These are phyloP conservation scores for Diaporthe destruens DNA, from an alignment of 2,329 filamentous ascomycete species.

Conservation along the genomic window DNA sequence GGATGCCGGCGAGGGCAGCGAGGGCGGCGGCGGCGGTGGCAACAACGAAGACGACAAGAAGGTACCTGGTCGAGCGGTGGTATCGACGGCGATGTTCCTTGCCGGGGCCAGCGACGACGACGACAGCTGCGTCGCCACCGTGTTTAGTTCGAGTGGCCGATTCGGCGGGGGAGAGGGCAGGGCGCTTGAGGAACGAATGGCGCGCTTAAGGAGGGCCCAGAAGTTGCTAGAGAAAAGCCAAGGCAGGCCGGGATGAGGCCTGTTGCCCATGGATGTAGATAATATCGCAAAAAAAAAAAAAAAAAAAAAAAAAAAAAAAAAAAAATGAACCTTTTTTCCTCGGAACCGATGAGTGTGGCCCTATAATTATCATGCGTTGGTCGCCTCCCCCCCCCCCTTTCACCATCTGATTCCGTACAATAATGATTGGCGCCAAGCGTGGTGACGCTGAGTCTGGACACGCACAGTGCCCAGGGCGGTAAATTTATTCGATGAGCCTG, in stretches of 20 bases:
- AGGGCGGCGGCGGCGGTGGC: no score
- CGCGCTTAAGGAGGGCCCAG: slow-evolving; percentile 45
- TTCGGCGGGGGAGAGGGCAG: neutral
- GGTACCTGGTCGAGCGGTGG: neutral
- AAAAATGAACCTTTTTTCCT: no score
- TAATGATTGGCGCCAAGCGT: no score
- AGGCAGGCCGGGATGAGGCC: neutral
- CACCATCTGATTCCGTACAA: neutral
- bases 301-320: no score
- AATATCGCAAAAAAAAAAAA: no score
- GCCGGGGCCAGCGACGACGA: slow-evolving; percentile 40
- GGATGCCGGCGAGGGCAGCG: neutral
- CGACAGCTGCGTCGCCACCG: slow-evolving; percentile 17
- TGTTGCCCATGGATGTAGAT: no score
- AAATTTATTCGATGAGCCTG: neutral
- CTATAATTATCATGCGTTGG: neutral
- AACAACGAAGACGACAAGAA: neutral
- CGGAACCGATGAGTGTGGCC: no score
- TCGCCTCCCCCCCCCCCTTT: no score
- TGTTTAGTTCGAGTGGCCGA: neutral
- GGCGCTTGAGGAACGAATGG: slow-evolving; percentile 44
- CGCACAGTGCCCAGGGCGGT: neutral
- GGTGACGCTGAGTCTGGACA: neutral
- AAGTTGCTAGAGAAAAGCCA: slow-evolving; percentile 43
- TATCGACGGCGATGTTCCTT: slow-evolving; percentile 42